Evolutionary conservation across 2,329 filamentous ascomycete species (phyloP).

Genomic region (Pseudogymnoascus sp.): DNA sequence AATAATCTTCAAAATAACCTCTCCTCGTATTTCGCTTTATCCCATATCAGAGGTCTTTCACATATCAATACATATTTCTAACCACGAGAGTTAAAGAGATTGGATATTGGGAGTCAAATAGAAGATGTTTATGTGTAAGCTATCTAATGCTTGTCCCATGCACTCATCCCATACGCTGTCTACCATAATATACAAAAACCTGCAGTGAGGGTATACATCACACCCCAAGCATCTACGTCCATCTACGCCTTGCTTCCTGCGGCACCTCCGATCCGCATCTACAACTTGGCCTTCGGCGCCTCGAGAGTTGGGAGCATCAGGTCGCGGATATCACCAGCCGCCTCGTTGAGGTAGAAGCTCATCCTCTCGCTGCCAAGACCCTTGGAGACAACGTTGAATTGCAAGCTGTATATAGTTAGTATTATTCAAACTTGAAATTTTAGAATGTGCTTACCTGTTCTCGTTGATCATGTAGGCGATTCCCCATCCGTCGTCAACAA

Average conservation of each 20-base stretch:
- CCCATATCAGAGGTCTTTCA: no score
- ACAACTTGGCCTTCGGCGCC: constrained; percentile 80
- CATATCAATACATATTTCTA: no score
- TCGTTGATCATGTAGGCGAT: constrained; percentile 99
- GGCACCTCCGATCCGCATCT: constrained; percentile 27
- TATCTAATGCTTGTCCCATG: constrained; percentile 3
- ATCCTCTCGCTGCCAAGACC: constrained; percentile 82
- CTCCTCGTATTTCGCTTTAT: no score
- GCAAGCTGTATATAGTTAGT: constrained; percentile 52
- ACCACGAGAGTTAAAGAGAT: not conserved
- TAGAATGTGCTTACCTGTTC: constrained; percentile 58
- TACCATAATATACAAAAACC: not conserved
- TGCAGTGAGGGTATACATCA: not conserved
- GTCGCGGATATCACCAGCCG: constrained; percentile 81
- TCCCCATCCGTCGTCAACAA: constrained; percentile 90
- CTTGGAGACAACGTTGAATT: constrained; percentile 98
- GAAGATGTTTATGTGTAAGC: constrained; percentile 5
- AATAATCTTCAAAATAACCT: no score
- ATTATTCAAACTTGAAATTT: not conserved
- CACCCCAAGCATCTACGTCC: not conserved
- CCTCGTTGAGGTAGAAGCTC: constrained; percentile 94
- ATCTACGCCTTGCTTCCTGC: not conserved
- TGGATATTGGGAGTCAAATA: not conserved
- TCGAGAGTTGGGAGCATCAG: constrained; percentile 75
- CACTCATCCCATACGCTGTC: not conserved